Conservation (phyloP, 2,329 filamentous ascomycete genomes). For the Ophiocordyceps sinensis region DNA sequence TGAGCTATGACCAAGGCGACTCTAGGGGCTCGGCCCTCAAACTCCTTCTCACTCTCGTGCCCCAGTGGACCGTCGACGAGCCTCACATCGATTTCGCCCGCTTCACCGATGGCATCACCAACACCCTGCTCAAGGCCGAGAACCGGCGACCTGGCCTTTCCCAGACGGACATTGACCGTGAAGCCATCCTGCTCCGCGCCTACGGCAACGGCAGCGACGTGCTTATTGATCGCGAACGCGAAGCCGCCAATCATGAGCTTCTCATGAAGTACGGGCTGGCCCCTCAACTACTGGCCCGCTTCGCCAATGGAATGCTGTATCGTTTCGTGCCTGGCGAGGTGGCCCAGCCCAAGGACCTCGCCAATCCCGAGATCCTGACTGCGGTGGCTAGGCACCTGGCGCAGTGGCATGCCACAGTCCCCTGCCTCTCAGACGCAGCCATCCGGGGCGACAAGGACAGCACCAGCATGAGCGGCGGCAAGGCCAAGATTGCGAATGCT, state of each 20-base stretch:
- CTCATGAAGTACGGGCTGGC: constrained; percentile 74
- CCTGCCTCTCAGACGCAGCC: constrained; percentile 31
- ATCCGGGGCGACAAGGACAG: constrained; percentile 4
- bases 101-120: constrained; percentile 97
- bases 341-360: constrained; percentile 67
- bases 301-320: constrained; percentile 93
- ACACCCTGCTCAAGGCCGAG: constrained; percentile 72
- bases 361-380: constrained; percentile 59
- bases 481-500: constrained; percentile 31
- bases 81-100: constrained; percentile 71
- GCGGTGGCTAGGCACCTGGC: constrained; percentile 75
- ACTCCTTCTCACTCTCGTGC: constrained; percentile 65
- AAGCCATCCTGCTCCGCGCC: constrained; percentile 78
- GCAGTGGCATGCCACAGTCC: constrained; percentile 77
- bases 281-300: constrained; percentile 75
- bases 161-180: constrained; percentile 59
- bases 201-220: constrained; percentile 92
- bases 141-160: constrained; percentile 54
- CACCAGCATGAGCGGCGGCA: constrained; percentile 18
- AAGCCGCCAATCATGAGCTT: constrained; percentile 66
- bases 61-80: constrained; percentile 64
- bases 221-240: constrained; percentile 88
- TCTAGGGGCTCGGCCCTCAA: constrained; percentile 65
- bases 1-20: constrained; percentile 64
- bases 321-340: constrained; percentile 72